Percentiles rank a stretch among this genome's conserved stretches.
Evolutionary conservation across 176 grass and related monocot species (phyloP).

Genomic region (Guadua angustifolia): DNA sequence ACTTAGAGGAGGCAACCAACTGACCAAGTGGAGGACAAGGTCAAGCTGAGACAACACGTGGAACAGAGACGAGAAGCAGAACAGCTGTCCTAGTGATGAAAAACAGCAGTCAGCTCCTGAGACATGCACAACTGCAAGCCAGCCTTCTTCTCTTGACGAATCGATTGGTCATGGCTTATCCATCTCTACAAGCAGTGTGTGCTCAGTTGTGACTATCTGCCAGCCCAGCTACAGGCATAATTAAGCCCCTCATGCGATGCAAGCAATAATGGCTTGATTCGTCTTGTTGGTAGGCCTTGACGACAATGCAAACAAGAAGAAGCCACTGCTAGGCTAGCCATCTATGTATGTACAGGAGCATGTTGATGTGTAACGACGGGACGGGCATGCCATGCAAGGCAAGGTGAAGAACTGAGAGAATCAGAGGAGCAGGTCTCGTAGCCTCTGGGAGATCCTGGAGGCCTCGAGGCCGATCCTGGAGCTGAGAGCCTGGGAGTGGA

Average conservation of each 20-base stretch:
- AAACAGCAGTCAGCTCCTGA: neutral
- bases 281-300: too few species aligned
- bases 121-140: neutral
- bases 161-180: neutral
- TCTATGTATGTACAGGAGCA: too few species aligned
- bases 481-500: constrained; percentile 78
- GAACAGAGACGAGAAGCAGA: neutral
- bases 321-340: too few species aligned
- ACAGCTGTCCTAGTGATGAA: neutral
- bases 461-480: constrained; percentile 63
- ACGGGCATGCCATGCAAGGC: neutral
- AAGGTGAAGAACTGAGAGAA: neutral
- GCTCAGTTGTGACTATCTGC: too few species aligned
- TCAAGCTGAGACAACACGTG: neutral
- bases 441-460: constrained; percentile 52
- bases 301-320: too few species aligned
- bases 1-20: neutral
- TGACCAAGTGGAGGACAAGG: neutral
- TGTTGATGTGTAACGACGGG: too few species aligned
- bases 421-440: constrained; percentile 38
- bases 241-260: too few species aligned
- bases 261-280: too few species aligned
- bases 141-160: neutral
- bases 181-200: too few species aligned
- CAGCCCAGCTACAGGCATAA: too few species aligned